Conservation (phyloP, 1,284 basidiomycete genomes). For the Sporisorium reilianum region DNA sequence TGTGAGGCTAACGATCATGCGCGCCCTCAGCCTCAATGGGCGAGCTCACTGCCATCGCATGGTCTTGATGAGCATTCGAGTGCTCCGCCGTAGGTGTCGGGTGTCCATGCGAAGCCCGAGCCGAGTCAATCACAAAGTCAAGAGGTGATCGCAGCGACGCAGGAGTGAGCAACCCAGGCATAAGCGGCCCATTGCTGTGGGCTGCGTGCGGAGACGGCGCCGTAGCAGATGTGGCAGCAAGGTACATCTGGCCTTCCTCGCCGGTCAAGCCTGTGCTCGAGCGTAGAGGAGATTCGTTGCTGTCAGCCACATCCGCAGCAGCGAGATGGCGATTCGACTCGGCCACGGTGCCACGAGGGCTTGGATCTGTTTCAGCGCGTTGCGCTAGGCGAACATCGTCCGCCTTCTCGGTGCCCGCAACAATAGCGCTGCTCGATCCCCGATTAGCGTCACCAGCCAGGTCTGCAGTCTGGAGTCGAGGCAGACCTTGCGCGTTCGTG, state of each 20-base stretch:
- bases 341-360: conserved; percentile 4
- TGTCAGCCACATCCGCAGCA: not conserved
- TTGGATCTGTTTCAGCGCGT: conserved; percentile 31
- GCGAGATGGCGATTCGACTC: not conserved
- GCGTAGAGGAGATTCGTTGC: not conserved
- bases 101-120: conserved; percentile 43
- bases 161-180: conserved; percentile 27
- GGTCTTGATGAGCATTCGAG: conserved; percentile 8
- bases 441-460: not conserved
- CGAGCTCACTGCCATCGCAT: not conserved
- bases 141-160: conserved; percentile 36
- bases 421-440: conserved; percentile 23
- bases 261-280: conserved; percentile 31
- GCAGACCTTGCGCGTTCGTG: conserved; percentile 4
- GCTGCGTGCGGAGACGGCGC: conserved; percentile 16
- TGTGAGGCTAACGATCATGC: not conserved
- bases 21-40: conserved; percentile 4
- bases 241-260: conserved; percentile 30
- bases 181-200: conserved; percentile 20
- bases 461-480: conserved; percentile 22
- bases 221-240: conserved; percentile 33
- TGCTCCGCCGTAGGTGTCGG: conserved; percentile 30
- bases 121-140: conserved; percentile 38
- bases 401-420: conserved; percentile 11
- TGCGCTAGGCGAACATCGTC: conserved; percentile 3